These are phyloP conservation scores for Phytophthora sp. DNA, from an alignment of 352 stramenopile genomes.

Conservation along the genomic window DNA sequence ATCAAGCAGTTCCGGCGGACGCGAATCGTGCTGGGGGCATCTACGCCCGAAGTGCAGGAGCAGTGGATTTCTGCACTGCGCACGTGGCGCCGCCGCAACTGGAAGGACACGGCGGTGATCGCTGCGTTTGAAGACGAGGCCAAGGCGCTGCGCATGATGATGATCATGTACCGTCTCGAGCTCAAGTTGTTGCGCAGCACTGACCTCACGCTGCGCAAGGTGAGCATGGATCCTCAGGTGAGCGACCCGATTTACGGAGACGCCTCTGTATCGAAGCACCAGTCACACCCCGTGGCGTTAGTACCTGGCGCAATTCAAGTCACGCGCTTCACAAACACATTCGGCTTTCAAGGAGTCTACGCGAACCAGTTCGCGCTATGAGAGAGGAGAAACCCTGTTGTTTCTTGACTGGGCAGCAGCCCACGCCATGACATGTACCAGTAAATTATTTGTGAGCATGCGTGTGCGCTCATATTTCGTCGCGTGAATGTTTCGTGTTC, in stretches of 20 bases:
- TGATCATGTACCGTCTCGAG: slow-evolving; percentile 73
- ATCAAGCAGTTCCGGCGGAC: slow-evolving; percentile 65
- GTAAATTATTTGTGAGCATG: slow-evolving; percentile 30
- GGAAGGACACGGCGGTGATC: slow-evolving; percentile 72
- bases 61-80: slow-evolving; percentile 76
- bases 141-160: slow-evolving; percentile 67
- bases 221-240: slow-evolving; percentile 18
- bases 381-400: too few species aligned
- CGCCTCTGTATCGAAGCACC: slow-evolving; percentile 15
- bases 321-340: slow-evolving; percentile 36
- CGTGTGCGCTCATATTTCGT: background rate
- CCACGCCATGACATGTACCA: slow-evolving; percentile 3
- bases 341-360: slow-evolving; percentile 36
- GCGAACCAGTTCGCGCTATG: slow-evolving; percentile 34
- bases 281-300: slow-evolving; percentile 19
- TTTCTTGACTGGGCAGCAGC: background rate
- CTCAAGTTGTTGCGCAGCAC: slow-evolving; percentile 60
- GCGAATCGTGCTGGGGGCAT: slow-evolving; percentile 65
- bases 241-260: slow-evolving; percentile 19
- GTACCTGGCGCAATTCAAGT: slow-evolving; percentile 30
- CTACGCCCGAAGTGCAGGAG: slow-evolving; percentile 45
- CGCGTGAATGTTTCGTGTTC: slow-evolving; percentile 1
- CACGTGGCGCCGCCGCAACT: slow-evolving; percentile 81
- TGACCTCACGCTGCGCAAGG: slow-evolving; percentile 57
- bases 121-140: slow-evolving; percentile 67